Percentiles rank a stretch among this genome's conserved stretches.
These are phyloP conservation scores for Angophora floribunda DNA, from an alignment of 345 rosid species.

Conservation along the genomic window DNA sequence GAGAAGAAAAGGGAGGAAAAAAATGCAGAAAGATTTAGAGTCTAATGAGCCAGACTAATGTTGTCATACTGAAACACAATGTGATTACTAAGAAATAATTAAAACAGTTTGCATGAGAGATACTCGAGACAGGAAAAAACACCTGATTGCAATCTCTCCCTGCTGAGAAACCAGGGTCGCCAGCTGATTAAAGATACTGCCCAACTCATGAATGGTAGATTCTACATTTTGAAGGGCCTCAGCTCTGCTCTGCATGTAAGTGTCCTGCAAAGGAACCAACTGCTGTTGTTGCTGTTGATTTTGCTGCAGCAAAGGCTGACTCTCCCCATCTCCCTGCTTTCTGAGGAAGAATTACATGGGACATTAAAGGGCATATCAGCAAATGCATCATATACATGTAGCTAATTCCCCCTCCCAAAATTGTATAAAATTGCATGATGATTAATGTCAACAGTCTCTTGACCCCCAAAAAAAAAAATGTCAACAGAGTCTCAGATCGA, in stretches of 20 bases:
- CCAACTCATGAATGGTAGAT: constrained; percentile 55
- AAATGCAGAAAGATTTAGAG: not conserved
- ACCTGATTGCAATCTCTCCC: constrained; percentile 68
- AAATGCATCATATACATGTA: not conserved
- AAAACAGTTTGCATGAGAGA: not conserved
- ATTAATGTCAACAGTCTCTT: not conserved
- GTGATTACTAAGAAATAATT: not conserved
- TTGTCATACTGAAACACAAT: not conserved
- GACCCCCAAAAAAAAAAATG: not conserved
- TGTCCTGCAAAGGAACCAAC: constrained; percentile 54
- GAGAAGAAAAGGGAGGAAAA: not conserved
- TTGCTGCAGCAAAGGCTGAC: constrained; percentile 36
- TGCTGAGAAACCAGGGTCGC: constrained; percentile 59
- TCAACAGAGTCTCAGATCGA: not conserved
- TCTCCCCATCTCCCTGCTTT: constrained; percentile 39
- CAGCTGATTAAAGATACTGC: constrained; percentile 48
- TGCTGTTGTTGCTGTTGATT: constrained; percentile 36
- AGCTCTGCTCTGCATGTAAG: constrained; percentile 67
- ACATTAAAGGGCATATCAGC: not conserved
- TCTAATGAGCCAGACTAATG: not conserved
- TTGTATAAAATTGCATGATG: not conserved
- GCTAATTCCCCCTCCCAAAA: not conserved
- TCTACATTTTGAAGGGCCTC: constrained; percentile 64
- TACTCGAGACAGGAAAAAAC: not conserved
- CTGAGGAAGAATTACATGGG: not conserved